Percentiles rank a stretch among this genome's conserved stretches.
Evolutionary conservation across 768 basidiomycete genomes (phyloP).

Genomic region (Termitomyces sp.): DNA sequence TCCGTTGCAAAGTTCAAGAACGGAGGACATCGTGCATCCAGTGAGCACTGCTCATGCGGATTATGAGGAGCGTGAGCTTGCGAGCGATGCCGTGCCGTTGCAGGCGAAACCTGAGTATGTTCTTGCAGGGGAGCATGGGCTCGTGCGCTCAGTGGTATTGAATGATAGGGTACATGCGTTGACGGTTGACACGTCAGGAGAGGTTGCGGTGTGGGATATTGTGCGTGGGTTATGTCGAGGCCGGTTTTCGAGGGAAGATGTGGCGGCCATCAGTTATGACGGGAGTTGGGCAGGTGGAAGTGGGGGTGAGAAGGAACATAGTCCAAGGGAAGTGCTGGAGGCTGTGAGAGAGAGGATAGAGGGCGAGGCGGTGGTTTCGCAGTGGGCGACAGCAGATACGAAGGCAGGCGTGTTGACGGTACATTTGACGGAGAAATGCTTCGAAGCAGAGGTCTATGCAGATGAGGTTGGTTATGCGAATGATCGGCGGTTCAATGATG

Average conservation of each 20-base stretch:
- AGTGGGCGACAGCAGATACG: constrained; percentile 90
- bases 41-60: constrained; percentile 40
- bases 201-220: constrained; percentile 93
- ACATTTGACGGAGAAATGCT: constrained; percentile 83
- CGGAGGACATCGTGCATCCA: constrained; percentile 33
- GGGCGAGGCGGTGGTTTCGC: constrained; percentile 80
- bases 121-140: constrained; percentile 73
- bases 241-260: constrained; percentile 59
- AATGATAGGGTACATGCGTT: constrained; percentile 90
- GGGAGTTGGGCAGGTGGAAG: constrained; percentile 42
- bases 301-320: constrained; percentile 44
- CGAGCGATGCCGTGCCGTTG: constrained; percentile 67
- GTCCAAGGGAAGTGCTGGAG: constrained; percentile 83
- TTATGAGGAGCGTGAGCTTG: constrained; percentile 75
- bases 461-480: constrained; percentile 79
- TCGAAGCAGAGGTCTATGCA: constrained; percentile 93
- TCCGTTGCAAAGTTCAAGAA: constrained; percentile 30
- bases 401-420: constrained; percentile 85
- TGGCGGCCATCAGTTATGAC: constrained; percentile 49
- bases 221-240: constrained; percentile 76
- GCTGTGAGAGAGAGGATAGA: constrained; percentile 89
- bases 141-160: constrained; percentile 77
- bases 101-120: constrained; percentile 57
- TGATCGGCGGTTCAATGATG: constrained; percentile 66
- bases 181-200: constrained; percentile 84